Conservation (phyloP, 768 basidiomycete species). For the Paxillus ammoniavirescens region DNA sequence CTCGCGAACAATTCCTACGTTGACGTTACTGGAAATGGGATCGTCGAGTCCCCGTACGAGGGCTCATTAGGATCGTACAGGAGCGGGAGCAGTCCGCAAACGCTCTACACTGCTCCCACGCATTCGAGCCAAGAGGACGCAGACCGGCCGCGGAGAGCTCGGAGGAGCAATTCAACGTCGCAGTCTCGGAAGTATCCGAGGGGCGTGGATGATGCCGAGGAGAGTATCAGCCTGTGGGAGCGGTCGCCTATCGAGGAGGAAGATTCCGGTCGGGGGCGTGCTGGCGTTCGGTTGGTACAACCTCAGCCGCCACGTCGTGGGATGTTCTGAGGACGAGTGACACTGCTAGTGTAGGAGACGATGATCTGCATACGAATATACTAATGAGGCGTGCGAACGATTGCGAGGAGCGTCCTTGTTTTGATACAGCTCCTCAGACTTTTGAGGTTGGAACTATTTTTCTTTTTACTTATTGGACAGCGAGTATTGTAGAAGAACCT, state of each 20-base stretch:
- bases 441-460: neutral
- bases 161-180: conserved; percentile 39
- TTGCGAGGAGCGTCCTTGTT: neutral
- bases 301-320: conserved; percentile 4
- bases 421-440: neutral
- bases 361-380: neutral
- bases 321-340: conserved; percentile 16
- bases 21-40: neutral
- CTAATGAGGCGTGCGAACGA: no score
- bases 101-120: conserved; percentile 5
- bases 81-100: conserved; percentile 20
- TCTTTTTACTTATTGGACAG: neutral
- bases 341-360: neutral
- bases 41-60: neutral
- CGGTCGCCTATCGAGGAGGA: conserved; percentile 26
- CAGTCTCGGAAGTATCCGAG: conserved; percentile 48
- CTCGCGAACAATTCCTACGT: neutral
- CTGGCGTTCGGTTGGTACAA: conserved; percentile 42
- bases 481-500: neutral
- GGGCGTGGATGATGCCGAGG: conserved; percentile 57
- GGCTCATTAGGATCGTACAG: neutral
- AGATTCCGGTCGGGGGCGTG: neutral
- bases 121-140: conserved; percentile 6
- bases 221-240: conserved; percentile 56
- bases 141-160: conserved; percentile 24